These are phyloP conservation scores for Pseudocercospora pini-densiflorae DNA, from an alignment of 2,329 filamentous ascomycete genomes.

Conservation along the genomic window DNA sequence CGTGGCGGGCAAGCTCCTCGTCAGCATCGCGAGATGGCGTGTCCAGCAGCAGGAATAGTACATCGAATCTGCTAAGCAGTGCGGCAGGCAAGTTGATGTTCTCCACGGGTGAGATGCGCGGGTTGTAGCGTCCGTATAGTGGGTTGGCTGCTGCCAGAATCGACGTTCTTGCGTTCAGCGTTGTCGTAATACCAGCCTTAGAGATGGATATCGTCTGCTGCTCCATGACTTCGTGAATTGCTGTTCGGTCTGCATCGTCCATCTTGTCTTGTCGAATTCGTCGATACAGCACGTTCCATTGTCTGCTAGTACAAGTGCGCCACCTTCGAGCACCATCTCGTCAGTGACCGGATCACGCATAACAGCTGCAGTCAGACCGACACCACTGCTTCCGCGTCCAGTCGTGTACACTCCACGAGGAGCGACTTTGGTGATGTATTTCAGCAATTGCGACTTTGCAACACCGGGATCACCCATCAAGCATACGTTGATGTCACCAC, in stretches of 20 bases:
- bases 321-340: constrained; percentile 82
- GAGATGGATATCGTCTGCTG: constrained; percentile 86
- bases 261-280: constrained; percentile 91
- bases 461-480: constrained; percentile 99
- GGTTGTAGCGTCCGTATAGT: constrained; percentile 97
- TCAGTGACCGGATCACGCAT: constrained; percentile 85
- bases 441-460: constrained; percentile 96
- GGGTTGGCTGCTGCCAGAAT: constrained; percentile 94
- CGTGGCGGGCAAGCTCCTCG: constrained; percentile 92
- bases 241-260: constrained; percentile 81
- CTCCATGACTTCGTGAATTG: constrained; percentile 88
- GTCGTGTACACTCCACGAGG: constrained; percentile 88
- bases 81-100: constrained; percentile 99
- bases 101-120: constrained; percentile 93
- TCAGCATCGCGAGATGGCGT: constrained; percentile 88
- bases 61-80: constrained; percentile 93
- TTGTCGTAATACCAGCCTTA: constrained; percentile 94
- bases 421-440: constrained; percentile 98
- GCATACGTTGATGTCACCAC: constrained; percentile 98
- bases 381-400: constrained; percentile 78
- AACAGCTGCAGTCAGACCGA: constrained; percentile 80
- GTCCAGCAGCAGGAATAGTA: constrained; percentile 95
- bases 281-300: constrained; percentile 87
- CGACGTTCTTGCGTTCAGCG: constrained; percentile 85
- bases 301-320: constrained; percentile 77